phyloP scores from a whole-genome alignment of 169 alveolate genomes.

The Fabrea salina region DNA sequence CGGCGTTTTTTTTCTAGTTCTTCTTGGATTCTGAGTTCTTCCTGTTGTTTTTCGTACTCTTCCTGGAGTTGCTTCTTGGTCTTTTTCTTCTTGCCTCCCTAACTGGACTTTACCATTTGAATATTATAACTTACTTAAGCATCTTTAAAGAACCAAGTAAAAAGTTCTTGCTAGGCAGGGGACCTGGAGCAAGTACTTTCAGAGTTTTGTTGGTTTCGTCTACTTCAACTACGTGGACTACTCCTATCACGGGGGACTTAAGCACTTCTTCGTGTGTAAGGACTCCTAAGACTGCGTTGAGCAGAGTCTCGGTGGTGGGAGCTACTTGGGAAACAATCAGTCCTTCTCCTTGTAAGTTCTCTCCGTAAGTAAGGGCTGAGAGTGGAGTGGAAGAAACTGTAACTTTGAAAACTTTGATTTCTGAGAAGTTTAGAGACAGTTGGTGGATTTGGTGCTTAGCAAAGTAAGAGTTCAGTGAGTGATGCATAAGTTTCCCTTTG shows the following conservation, averaged over 20 bases:
- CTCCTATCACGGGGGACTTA: neutral
- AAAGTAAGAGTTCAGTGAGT: constrained; percentile 12
- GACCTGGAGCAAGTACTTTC: constrained; percentile 3
- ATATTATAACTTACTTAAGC: neutral
- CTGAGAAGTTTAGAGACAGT: neutral
- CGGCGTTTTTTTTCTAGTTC: constrained; percentile 46
- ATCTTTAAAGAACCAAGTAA: constrained; percentile 20
- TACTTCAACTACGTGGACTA: constrained; percentile 32
- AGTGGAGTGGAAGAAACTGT: neutral
- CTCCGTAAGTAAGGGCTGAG: constrained; percentile 33
- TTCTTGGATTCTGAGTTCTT: constrained; percentile 41
- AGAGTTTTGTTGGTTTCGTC: neutral
- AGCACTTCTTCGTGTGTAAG: neutral
- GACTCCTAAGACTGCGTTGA: constrained; percentile 20
- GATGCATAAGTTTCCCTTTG: neutral
- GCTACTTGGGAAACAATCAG: constrained; percentile 20
- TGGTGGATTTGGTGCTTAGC: neutral
- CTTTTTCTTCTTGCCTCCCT: constrained; percentile 44
- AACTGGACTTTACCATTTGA: too few relatives aligned
- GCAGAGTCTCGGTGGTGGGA: constrained; percentile 3
- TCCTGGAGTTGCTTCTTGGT: constrained; percentile 54
- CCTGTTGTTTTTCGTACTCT: constrained; percentile 46
- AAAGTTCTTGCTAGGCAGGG: neutral
- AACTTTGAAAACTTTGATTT: constrained; percentile 18
- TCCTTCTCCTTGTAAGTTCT: neutral